These are phyloP conservation scores for Erucastrum elatum DNA, from an alignment of 345 rosid genomes.

Conservation along the genomic window DNA sequence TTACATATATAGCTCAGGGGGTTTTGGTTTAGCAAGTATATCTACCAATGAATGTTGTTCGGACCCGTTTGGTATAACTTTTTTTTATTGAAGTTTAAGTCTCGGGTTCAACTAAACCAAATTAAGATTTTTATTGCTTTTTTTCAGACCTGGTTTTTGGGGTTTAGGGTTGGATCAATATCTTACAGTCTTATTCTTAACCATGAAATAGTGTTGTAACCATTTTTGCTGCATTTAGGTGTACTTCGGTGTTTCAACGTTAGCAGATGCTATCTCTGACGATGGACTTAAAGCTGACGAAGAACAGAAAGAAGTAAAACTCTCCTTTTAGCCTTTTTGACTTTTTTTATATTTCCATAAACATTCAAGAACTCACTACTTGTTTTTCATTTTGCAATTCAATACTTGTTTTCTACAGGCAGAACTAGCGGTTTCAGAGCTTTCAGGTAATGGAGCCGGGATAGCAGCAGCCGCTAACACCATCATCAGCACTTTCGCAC, in stretches of 20 bases:
- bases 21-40: neutral
- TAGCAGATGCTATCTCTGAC: slow-evolving; percentile 72
- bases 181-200: neutral
- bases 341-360: neutral
- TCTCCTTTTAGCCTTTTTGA: slow-evolving; percentile 24
- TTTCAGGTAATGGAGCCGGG: slow-evolving; percentile 86
- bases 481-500: slow-evolving; percentile 71
- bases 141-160: neutral
- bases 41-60: neutral
- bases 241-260: slow-evolving; percentile 84
- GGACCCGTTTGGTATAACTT: neutral
- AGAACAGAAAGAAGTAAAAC: slow-evolving; percentile 84
- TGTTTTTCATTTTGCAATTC: too few species aligned
- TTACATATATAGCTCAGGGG: neutral
- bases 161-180: neutral
- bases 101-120: neutral
- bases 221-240: slow-evolving; percentile 47
- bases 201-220: neutral
- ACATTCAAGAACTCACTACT: neutral
- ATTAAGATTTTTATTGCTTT: neutral
- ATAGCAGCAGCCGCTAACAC: slow-evolving; percentile 79
- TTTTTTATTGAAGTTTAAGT: neutral
- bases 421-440: slow-evolving; percentile 85
- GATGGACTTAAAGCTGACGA: slow-evolving; percentile 71
- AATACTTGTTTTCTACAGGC: slow-evolving; percentile 50